A percentile compares a stretch with the other conserved stretches of the same genome.
Evolutionary conservation across 371 early-diverging fungal genomes (phyloP).

Genomic region (Mucor plumbeus): DNA sequence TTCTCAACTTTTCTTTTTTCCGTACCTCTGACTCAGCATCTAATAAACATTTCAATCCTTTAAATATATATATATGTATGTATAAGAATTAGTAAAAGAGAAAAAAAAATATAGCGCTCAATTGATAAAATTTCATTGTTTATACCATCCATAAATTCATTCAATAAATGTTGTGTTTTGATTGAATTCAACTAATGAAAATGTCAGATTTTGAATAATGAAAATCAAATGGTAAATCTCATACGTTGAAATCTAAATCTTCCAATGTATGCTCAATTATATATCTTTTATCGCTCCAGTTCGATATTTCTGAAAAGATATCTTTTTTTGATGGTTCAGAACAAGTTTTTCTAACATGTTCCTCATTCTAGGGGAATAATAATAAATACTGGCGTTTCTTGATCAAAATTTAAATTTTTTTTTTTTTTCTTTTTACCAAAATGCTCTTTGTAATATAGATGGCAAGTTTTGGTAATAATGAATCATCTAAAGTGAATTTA

Average conservation of each 20-base stretch:
- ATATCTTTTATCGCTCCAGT: background rate
- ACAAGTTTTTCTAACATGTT: slow-evolving; percentile 12
- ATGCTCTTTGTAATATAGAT: slow-evolving; percentile 22
- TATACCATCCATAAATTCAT: slow-evolving; percentile 15
- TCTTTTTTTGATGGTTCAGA: slow-evolving; percentile 22
- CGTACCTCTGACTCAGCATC: slow-evolving; percentile 1
- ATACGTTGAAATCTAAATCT: background rate
- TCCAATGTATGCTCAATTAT: background rate
- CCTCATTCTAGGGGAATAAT: slow-evolving; percentile 14
- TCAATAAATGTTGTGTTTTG: background rate
- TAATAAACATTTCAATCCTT: slow-evolving; percentile 3
- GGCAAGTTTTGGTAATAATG: slow-evolving; percentile 14
- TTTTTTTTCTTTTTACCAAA: no score
- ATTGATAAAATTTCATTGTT: background rate
- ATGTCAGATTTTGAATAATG: background rate
- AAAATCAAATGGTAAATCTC: no score
- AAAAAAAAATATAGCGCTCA: background rate
- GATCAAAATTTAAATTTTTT: no score
- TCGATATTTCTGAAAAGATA: slow-evolving; percentile 3
- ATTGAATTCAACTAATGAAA: slow-evolving; percentile 6
- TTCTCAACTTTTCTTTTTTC: background rate
- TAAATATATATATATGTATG: no score
- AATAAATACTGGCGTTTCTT: background rate
- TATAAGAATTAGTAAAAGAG: background rate
- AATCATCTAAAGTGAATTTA: slow-evolving; percentile 9